phyloP scores from a whole-genome alignment of 1,284 basidiomycete species.

The Papiliotrema fonsecae region DNA sequence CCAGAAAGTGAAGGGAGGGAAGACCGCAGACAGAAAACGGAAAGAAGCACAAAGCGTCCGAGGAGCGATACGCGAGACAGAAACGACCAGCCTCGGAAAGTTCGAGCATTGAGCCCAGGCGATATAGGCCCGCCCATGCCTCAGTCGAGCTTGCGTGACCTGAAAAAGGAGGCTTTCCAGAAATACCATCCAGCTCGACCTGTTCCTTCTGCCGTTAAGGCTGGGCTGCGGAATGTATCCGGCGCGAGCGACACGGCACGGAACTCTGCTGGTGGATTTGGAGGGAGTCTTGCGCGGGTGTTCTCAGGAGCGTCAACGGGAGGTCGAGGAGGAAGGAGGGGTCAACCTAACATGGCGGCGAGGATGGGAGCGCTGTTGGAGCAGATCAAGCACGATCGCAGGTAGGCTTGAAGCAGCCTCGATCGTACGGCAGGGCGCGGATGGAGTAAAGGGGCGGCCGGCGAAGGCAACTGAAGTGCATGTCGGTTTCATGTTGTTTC shows the following conservation, averaged over 20 bases:
- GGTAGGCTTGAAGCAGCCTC: background rate
- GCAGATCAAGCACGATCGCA: constrained; percentile 44
- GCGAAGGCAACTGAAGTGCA: too few relatives aligned
- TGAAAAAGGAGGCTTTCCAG: constrained; percentile 41
- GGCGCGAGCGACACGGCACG: too few relatives aligned
- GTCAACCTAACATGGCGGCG: constrained; percentile 49
- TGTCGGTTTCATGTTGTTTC: too few relatives aligned
- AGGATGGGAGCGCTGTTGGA: constrained; percentile 48
- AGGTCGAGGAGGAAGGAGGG: constrained; percentile 17
- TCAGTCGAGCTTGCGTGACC: constrained; percentile 13
- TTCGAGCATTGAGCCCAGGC: constrained; percentile 21
- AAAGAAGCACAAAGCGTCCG: background rate
- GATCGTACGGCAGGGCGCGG: too few relatives aligned
- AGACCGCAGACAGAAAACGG: background rate
- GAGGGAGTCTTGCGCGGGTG: background rate
- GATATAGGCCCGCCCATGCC: constrained; percentile 13
- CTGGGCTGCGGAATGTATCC: background rate
- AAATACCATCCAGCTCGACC: constrained; percentile 25
- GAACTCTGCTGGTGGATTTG: background rate
- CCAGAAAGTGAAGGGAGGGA: background rate
- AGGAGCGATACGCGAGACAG: background rate
- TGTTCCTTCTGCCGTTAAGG: background rate
- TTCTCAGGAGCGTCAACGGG: background rate
- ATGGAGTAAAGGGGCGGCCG: too few relatives aligned
- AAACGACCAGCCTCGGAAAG: constrained; percentile 3